Percentiles rank a stretch among this genome's conserved stretches.
phyloP scores from a whole-genome alignment of 371 early-diverging fungal species.

The Gilbertella persicaria region DNA sequence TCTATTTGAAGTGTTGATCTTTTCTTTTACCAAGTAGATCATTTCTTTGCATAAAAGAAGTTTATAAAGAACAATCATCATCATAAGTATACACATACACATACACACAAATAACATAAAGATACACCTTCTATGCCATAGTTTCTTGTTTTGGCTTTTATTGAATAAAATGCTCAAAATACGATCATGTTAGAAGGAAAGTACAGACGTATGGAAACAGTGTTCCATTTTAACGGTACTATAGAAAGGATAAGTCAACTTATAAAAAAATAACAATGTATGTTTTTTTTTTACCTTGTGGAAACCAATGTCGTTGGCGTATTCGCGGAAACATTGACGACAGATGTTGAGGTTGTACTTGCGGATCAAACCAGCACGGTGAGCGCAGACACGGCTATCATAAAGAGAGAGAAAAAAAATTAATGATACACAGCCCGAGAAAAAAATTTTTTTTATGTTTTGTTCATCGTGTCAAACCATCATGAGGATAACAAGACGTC shows the following conservation, averaged over 20 bases:
- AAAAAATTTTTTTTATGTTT: constrained; percentile 5
- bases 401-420: constrained; percentile 1
- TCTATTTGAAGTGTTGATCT: no score
- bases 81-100: no score
- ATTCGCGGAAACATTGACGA: constrained; percentile 99
- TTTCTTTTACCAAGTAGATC: no score
- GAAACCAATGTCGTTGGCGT: constrained; percentile 96
- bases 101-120: no score
- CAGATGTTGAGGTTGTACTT: constrained; percentile 99
- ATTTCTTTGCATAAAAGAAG: no score
- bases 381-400: constrained; percentile 94
- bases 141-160: no score
- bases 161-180: no score
- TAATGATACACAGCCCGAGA: not conserved
- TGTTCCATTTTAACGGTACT: constrained; percentile 4
- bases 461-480: not conserved
- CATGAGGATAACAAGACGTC: no score
- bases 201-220: not conserved
- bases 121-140: no score
- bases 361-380: constrained; percentile 99
- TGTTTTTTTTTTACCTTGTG: constrained; percentile 29
- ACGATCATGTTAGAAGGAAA: no score
- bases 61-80: no score
- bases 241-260: not conserved
- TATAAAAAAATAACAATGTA: no score